Evolutionary conservation across 1,284 basidiomycete species (phyloP).

Genomic region (Heterobasidion annosum): DNA sequence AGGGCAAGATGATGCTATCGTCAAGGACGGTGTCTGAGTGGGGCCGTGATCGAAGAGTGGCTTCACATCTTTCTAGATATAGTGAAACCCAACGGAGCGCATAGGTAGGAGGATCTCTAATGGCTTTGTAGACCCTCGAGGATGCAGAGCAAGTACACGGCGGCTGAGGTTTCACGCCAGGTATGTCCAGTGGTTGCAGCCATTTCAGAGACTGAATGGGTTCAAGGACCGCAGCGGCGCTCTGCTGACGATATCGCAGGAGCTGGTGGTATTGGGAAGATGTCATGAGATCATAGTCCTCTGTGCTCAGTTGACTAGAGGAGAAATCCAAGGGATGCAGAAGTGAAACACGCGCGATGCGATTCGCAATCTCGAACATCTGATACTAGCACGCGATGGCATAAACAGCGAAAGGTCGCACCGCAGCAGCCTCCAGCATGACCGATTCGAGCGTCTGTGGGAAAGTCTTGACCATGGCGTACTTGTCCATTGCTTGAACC

Average conservation of each 20-base stretch:
- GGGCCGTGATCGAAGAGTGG: too few relatives aligned
- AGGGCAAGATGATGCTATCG: too few relatives aligned
- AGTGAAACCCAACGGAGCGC: too few relatives aligned
- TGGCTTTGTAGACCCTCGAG: too few relatives aligned
- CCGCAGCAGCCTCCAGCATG: not conserved
- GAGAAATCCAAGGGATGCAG: not conserved
- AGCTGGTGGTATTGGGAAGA: not conserved
- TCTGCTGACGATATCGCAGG: not conserved
- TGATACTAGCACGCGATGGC: not conserved
- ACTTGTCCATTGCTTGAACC: not conserved
- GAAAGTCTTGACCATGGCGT: not conserved
- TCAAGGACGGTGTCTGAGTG: too few relatives aligned
- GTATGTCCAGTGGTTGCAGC: too few relatives aligned
- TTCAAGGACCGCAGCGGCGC: too few relatives aligned
- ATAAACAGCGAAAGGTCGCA: not conserved
- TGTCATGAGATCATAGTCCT: not conserved
- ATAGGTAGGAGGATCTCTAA: too few relatives aligned
- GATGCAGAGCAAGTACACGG: too few relatives aligned
- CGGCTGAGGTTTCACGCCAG: too few relatives aligned
- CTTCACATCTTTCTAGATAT: too few relatives aligned
- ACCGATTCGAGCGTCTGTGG: not conserved
- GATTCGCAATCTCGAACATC: not conserved
- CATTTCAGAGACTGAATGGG: too few relatives aligned
- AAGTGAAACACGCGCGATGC: not conserved
- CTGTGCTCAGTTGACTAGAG: not conserved